Conservation (phyloP, 108 stramenopile genomes). For the Stephanodiscus minutulus region DNA sequence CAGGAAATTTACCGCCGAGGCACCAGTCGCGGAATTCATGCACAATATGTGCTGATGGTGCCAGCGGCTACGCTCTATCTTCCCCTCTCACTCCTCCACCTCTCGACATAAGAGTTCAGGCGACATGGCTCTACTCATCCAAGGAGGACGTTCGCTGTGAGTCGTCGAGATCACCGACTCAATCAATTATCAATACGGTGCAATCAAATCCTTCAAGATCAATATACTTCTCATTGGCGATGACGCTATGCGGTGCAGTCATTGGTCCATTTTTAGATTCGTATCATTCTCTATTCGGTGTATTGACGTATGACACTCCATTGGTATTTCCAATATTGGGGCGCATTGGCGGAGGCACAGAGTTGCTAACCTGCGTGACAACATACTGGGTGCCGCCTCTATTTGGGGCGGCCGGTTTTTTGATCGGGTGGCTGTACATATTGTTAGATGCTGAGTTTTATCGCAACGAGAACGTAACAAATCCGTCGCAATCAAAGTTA, state of each 20-base stretch:
- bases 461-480: slow-evolving; percentile 2
- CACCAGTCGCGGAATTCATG: not conserved
- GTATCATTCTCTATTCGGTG: slow-evolving; percentile 81
- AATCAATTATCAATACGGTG: slow-evolving; percentile 14
- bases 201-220: slow-evolving; percentile 32
- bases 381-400: slow-evolving; percentile 86
- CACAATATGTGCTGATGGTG: not conserved
- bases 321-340: slow-evolving; percentile 59
- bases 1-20: not conserved
- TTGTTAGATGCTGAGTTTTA: slow-evolving; percentile 52
- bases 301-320: slow-evolving; percentile 78
- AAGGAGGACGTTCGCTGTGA: slow-evolving; percentile 8
- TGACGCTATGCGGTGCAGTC: slow-evolving; percentile 69
- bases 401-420: slow-evolving; percentile 82
- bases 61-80: not conserved
- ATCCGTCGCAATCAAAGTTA: slow-evolving; percentile 15
- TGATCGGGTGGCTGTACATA: slow-evolving; percentile 88
- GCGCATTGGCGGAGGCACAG: slow-evolving; percentile 38
- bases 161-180: slow-evolving; percentile 9
- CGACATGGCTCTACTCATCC: slow-evolving; percentile 1
- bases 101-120: not conserved
- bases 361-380: slow-evolving; percentile 59
- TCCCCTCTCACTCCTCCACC: not conserved
- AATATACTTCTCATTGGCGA: slow-evolving; percentile 58
- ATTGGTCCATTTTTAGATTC: slow-evolving; percentile 88